Percentiles rank a stretch among this genome's conserved stretches.
Evolutionary conservation across 2,329 filamentous ascomycete genomes (phyloP).

Genomic region (Camillea tinctor): DNA sequence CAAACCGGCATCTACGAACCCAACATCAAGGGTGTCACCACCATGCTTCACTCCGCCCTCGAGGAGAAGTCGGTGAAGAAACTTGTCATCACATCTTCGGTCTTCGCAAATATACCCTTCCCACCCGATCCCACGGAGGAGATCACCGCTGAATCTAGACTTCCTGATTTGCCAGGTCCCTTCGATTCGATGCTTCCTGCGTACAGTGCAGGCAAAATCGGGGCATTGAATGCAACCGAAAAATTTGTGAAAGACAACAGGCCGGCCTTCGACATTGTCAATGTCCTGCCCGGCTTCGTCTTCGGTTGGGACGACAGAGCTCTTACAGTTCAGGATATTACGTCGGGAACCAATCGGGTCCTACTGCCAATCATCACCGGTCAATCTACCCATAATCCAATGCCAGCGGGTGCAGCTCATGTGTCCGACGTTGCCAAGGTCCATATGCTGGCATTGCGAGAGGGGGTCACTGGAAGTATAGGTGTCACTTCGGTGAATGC

Average conservation of each 20-base stretch:
- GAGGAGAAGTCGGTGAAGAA: constrained; percentile 35
- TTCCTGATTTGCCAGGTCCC: constrained; percentile 10
- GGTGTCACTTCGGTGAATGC: constrained; percentile 5
- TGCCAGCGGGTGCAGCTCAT: constrained; percentile 7
- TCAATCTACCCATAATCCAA: background rate
- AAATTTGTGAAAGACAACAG: constrained; percentile 7
- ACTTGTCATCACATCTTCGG: constrained; percentile 43
- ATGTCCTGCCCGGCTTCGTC: constrained; percentile 14
- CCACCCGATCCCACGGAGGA: constrained; percentile 5
- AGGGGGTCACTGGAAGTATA: constrained; percentile 6
- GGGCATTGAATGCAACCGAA: constrained; percentile 9
- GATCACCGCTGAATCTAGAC: constrained; percentile 7
- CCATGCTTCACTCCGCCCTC: constrained; percentile 37
- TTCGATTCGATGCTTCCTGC: constrained; percentile 10
- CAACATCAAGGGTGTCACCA: constrained; percentile 36
- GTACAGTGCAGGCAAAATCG: constrained; percentile 13
- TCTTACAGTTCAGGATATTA: constrained; percentile 1
- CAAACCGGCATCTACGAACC: constrained; percentile 21
- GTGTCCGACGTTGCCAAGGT: constrained; percentile 8
- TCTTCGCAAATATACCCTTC: constrained; percentile 11
- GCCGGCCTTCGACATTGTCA: constrained; percentile 3
- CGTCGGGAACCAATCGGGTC: constrained; percentile 5
- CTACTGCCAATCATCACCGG: constrained; percentile 7
- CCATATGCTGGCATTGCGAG: constrained; percentile 5
- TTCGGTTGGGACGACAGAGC: constrained; percentile 12